phyloP scores from a whole-genome alignment of 148 eudicot genomes.

The Camellia sinensis region DNA sequence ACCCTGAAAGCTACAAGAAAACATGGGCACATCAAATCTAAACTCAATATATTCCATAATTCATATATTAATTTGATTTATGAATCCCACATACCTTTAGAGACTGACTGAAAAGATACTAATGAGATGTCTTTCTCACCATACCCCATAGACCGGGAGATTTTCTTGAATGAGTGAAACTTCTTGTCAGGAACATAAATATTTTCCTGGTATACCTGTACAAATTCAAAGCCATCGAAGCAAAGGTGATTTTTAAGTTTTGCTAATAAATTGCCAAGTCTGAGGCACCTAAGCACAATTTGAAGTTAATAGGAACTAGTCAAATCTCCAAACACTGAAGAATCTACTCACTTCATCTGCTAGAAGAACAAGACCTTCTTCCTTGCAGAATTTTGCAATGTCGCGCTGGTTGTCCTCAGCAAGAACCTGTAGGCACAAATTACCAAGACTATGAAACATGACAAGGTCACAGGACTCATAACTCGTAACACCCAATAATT shows the following conservation, averaged over 20 bases:
- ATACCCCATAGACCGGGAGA: conserved; percentile 77
- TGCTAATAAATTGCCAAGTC: neutral
- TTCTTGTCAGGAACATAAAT: conserved; percentile 79
- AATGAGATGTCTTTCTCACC: conserved; percentile 72
- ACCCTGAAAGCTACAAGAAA: conserved; percentile 46
- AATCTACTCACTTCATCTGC: conserved; percentile 79
- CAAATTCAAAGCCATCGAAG: neutral
- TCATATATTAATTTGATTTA: neutral
- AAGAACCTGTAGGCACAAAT: conserved; percentile 57
- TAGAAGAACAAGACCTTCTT: conserved; percentile 87
- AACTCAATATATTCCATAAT: neutral
- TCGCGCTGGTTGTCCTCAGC: conserved; percentile 74
- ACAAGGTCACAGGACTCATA: neutral
- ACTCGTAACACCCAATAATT: neutral
- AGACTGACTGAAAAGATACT: conserved; percentile 88
- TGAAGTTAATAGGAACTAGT: neutral
- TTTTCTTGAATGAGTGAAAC: conserved; percentile 89
- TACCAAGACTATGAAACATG: neutral
- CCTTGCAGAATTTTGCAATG: conserved; percentile 88
- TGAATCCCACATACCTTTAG: conserved; percentile 62
- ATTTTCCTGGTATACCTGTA: conserved; percentile 96
- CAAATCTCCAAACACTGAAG: conserved; percentile 5
- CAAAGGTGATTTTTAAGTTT: neutral
- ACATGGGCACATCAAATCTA: conserved; percentile 1
- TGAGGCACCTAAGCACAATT: neutral